phyloP scores from a whole-genome alignment of 345 rosid genomes.

The Moricandia moricandioides region DNA sequence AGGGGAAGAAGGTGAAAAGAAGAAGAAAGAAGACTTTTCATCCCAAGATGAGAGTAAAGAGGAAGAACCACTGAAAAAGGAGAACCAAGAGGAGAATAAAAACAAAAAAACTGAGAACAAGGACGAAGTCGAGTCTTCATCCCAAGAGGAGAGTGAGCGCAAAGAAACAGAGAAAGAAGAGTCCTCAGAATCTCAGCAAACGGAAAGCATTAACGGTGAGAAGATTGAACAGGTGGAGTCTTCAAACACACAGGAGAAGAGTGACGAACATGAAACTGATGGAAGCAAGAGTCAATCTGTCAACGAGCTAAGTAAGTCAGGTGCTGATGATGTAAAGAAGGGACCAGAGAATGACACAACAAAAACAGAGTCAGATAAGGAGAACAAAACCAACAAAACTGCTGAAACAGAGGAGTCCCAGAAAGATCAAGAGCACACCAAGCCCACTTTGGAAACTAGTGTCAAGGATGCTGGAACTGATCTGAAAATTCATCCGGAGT shows the following conservation, averaged over 20 bases:
- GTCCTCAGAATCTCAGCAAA: constrained; percentile 21
- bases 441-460: constrained; percentile 21
- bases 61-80: constrained; percentile 8
- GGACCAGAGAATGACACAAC: constrained; percentile 17
- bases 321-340: constrained; percentile 25
- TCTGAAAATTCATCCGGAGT: constrained; percentile 50
- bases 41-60: constrained; percentile 15
- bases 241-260: constrained; percentile 32
- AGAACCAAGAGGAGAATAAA: constrained; percentile 1
- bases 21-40: background rate
- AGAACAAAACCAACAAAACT: constrained; percentile 19
- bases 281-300: constrained; percentile 37
- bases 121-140: constrained; percentile 27
- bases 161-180: constrained; percentile 8
- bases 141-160: background rate
- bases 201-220: constrained; percentile 15
- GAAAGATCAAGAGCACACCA: constrained; percentile 29
- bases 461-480: constrained; percentile 49
- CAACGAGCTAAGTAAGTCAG: constrained; percentile 28
- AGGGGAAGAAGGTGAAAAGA: constrained; percentile 3
- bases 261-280: constrained; percentile 14
- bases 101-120: background rate
- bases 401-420: constrained; percentile 20
- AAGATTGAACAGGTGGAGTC: constrained; percentile 37
- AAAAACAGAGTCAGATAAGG: constrained; percentile 38